Percentiles rank a stretch among this genome's conserved stretches.
Conservation (phyloP, 163 green algal species). For the Volvox carteri region DNA sequence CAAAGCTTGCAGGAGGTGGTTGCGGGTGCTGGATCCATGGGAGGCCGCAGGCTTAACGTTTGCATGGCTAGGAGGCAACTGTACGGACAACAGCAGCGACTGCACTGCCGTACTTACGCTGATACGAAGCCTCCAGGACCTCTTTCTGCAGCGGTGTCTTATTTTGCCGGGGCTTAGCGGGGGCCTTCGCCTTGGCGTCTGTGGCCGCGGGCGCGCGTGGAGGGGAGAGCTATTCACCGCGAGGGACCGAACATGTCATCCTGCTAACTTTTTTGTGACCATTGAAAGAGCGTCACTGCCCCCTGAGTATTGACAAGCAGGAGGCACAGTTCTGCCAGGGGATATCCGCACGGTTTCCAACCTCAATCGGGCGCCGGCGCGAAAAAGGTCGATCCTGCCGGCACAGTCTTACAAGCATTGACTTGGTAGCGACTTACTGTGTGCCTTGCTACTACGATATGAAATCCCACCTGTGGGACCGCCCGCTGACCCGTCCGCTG, state of each 20-base stretch:
- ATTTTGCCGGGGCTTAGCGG: slow-evolving; percentile 55
- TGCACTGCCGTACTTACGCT: slow-evolving; percentile 56
- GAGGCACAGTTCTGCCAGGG: neutral
- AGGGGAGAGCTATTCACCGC: neutral
- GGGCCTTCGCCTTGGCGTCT: slow-evolving; percentile 19
- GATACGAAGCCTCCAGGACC: slow-evolving; percentile 82
- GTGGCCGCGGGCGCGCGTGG: neutral
- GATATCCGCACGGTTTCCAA: neutral
- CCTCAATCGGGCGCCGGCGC: slow-evolving; percentile 1
- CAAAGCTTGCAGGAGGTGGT: too few species aligned
- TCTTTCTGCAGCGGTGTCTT: slow-evolving; percentile 89
- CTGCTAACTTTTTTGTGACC: neutral
- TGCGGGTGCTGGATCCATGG: neutral
- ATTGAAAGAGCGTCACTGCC: neutral
- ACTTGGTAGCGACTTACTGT: neutral
- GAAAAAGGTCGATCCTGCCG: neutral
- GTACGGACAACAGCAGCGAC: neutral
- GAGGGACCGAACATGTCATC: neutral
- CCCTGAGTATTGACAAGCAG: too few species aligned
- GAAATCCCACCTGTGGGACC: slow-evolving; percentile 2
- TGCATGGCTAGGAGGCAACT: neutral
- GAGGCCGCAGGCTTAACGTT: neutral
- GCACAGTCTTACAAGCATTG: neutral
- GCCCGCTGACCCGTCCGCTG: neutral
- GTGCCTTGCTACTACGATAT: neutral